phyloP scores from a whole-genome alignment of 2,329 filamentous ascomycete genomes.

The Beauveria asiatica region DNA sequence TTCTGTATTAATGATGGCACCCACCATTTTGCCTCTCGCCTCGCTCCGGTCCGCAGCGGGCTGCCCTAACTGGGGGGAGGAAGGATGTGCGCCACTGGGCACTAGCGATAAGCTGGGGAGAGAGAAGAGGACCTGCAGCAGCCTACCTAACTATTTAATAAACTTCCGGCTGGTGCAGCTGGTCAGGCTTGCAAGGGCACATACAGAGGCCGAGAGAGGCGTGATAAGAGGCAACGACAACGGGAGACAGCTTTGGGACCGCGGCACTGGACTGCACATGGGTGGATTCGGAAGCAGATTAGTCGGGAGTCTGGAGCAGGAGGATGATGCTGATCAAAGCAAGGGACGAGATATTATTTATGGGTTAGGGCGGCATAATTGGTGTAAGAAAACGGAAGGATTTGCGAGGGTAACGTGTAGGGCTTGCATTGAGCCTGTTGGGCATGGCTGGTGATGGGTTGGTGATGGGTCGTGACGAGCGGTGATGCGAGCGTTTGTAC shows the following conservation, averaged over 20 bases:
- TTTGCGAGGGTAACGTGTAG: not conserved
- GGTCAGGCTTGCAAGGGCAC: not conserved
- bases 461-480: not conserved
- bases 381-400: not conserved
- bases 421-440: not conserved
- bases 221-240: not conserved
- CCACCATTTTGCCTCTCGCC: conserved; percentile 4
- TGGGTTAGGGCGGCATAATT: not conserved
- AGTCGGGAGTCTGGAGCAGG: not conserved
- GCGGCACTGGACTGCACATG: not conserved
- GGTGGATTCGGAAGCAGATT: conserved; percentile 7
- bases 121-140: not conserved
- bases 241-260: not conserved
- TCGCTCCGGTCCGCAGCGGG: conserved; percentile 9
- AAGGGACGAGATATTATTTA: not conserved
- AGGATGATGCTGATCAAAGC: not conserved
- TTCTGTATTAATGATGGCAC: not conserved
- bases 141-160: not conserved
- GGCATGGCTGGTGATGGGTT: not conserved
- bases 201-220: not conserved
- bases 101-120: not conserved
- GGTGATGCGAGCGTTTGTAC: not conserved
- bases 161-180: not conserved
- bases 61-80: conserved; percentile 1
- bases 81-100: conserved; percentile 5